Evolutionary conservation across 2,329 filamentous ascomycete genomes (phyloP), one percentile per base, ranked within the genome.

Genomic region (Ambrosiella xylebori): DNA sequence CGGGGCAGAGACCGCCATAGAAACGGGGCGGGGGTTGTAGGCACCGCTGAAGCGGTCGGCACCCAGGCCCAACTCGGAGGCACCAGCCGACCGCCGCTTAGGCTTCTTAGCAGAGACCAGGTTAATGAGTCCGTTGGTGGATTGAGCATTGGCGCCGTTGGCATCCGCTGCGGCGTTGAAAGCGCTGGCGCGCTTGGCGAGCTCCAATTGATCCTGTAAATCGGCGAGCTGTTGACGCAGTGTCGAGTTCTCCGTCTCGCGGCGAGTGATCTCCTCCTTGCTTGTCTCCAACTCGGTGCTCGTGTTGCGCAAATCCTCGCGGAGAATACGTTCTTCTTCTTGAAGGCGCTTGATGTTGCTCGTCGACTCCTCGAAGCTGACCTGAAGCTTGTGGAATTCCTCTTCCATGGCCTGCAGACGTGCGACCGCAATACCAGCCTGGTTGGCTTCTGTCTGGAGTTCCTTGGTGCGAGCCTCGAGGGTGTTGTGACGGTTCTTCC

Each of bases 91-190:
- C 63, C 93, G 81, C 66, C 93, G 80, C 77, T 97, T 96, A 47
- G 90, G 88, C 73, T 95, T 96, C 81, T 97, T 97, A 54, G 88
- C 91, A 1, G 91, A 87, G 35, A 98, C 93, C 39, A 98, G 77
- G 70, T 97, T 98, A 77, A 98, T 96, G 62, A 98, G 80, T 47
- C 89, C 90, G 67, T 78, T 86, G 37, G 79, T 74, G 57, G 78
- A 75, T 45, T 80, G 71, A 8, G 65, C 62, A 49, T 67, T 65
- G 19, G 65, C 64, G 17, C 72, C 72, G 56, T 74, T 74, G 38
- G 67, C 63, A 19, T 68, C 61, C 13, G 76, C 74, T 59, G 88
- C 87, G 65, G 89, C 89, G 65, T 85, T 73, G 8, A 90, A 86
- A 37, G 79, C 82, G 38, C 59, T 57, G 50, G 80, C 80, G 65